Conservation (phyloP, 305 asterid species). For the Fraxinus dipetala region DNA sequence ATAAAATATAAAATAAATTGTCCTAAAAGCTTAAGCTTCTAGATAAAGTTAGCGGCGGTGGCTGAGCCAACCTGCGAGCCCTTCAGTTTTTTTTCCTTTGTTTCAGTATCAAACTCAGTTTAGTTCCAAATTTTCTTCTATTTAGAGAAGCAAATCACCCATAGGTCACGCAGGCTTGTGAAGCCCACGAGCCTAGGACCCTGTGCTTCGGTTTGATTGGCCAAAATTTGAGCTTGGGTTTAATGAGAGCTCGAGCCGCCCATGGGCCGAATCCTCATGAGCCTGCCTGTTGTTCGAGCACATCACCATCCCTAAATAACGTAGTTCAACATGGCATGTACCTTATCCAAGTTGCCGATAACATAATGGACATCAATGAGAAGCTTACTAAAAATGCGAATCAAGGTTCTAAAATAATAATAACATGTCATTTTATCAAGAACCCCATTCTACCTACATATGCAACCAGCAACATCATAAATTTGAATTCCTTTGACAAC, state of each 20-base stretch:
- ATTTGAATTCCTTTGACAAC: conserved; percentile 1
- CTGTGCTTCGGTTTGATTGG: neutral
- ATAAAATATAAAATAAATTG: too few relatives aligned
- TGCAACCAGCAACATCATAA: conserved; percentile 22
- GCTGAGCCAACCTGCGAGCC: neutral
- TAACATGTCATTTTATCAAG: neutral
- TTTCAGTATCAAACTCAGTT: neutral
- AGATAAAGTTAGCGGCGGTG: neutral
- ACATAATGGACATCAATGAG: neutral
- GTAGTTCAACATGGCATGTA: neutral
- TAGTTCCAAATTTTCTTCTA: neutral
- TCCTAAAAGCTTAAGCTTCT: neutral
- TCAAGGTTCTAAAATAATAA: neutral
- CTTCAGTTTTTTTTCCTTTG: neutral
- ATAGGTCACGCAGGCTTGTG: neutral
- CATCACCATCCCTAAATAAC: neutral
- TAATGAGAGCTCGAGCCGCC: neutral
- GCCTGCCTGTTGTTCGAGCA: neutral
- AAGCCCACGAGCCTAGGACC: neutral
- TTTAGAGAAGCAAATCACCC: neutral
- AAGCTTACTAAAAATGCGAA: neutral
- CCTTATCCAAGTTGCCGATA: neutral
- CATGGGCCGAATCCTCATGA: neutral
- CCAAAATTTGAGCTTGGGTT: neutral
- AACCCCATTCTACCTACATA: neutral